A percentile compares a stretch with the other conserved stretches of the same genome.
phyloP scores from a whole-genome alignment of 495 filamentous ascomycete species.

The Podospora pseudocomata region DNA sequence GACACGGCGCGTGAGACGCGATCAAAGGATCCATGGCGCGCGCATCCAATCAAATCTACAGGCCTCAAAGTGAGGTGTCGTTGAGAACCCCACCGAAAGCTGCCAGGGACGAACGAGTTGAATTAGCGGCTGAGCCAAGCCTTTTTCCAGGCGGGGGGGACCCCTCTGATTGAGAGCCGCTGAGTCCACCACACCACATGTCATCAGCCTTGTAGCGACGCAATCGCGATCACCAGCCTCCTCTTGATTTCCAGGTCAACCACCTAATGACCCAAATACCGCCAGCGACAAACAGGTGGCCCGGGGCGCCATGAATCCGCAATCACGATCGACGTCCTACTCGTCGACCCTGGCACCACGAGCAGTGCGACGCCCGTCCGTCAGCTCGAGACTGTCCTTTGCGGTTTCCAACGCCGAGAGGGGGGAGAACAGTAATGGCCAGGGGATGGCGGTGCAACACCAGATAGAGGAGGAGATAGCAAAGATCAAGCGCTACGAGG shows the following conservation, averaged over 20 bases:
- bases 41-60: slow-evolving; percentile 11
- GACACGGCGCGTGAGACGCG: slow-evolving; percentile 16
- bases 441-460: slow-evolving; percentile 44
- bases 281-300: slow-evolving; percentile 22
- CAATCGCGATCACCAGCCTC: slow-evolving; percentile 3
- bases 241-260: background rate
- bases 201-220: slow-evolving; percentile 16
- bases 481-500: slow-evolving; percentile 96
- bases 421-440: slow-evolving; percentile 48
- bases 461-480: slow-evolving; percentile 92
- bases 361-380: slow-evolving; percentile 54
- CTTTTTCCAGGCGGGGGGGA: background rate
- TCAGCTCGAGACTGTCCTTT: slow-evolving; percentile 66
- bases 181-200: background rate
- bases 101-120: background rate
- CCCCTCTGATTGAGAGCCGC: background rate
- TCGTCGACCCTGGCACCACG: slow-evolving; percentile 43
- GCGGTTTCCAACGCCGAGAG: slow-evolving; percentile 63
- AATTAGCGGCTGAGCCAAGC: slow-evolving; percentile 9
- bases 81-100: background rate
- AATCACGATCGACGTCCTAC: slow-evolving; percentile 51
- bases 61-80: background rate
- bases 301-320: slow-evolving; percentile 33
- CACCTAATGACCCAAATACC: slow-evolving; percentile 25
- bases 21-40: background rate